These are phyloP conservation scores for Rhododendron mucronatum DNA, from an alignment of 148 eudicot species.

Conservation along the genomic window DNA sequence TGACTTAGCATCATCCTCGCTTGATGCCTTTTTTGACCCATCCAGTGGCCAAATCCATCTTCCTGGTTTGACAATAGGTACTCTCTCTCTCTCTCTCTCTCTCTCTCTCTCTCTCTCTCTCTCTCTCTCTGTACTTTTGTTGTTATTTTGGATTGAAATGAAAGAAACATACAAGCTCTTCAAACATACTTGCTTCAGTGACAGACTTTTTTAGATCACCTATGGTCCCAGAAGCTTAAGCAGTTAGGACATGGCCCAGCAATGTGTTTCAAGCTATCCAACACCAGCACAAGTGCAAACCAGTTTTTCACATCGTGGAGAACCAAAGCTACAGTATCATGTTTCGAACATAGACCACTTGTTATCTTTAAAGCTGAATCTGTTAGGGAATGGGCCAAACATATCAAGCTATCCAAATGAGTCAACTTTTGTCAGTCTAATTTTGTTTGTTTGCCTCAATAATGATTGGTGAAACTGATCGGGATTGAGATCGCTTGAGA, in stretches of 20 bases:
- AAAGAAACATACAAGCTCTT: background rate
- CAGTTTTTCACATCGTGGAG: background rate
- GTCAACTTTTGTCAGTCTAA: background rate
- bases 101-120: too few relatives aligned
- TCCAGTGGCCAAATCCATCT: conserved; percentile 73
- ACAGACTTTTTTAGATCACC: background rate
- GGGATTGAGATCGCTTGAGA: conserved; percentile 1
- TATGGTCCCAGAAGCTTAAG: background rate
- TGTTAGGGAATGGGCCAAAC: background rate
- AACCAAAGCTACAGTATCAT: background rate
- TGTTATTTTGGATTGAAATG: background rate
- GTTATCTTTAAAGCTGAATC: background rate
- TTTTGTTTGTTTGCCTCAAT: background rate
- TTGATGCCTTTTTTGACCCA: conserved; percentile 97
- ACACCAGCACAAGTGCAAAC: background rate
- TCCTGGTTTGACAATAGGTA: conserved; percentile 92
- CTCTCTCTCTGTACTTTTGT: background rate
- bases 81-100: background rate
- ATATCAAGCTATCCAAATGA: background rate
- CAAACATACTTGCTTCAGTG: background rate
- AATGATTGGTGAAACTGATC: background rate
- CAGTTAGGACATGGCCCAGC: background rate
- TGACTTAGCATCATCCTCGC: conserved; percentile 92
- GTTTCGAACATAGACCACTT: background rate
- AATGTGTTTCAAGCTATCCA: background rate